Base-by-base conservation (phyloP, 2,329 filamentous ascomycete species). In the Talaromyces amestolkiae region DNA sequence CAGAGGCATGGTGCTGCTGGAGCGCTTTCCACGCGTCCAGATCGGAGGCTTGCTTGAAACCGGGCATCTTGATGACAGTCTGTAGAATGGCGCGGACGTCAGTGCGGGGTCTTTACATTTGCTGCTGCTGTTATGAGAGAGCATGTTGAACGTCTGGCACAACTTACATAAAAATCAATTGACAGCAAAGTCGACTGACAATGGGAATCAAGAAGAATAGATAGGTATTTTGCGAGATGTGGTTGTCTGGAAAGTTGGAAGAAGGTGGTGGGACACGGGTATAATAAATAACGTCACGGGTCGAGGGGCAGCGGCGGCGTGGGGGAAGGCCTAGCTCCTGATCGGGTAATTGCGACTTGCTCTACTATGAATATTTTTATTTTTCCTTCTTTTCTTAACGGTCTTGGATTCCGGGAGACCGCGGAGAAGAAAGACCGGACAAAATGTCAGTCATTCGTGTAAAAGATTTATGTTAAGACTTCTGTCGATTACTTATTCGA, bases 1-100 rank as follows among this genome's bases (percentile, higher is more conserved):
- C 87, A 69, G 85, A 86, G 80, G 91, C 89, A 82, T 96, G 93
- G 82, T 98, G 93, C 75, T 91, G 86, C 82, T 96, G 91, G 76
- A 99, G 92, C 77, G 91, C 87, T 78, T 90, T 86, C 94, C 95
- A 99, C 76, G 92, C 89, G 73, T 88, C 84, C 72, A 97, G 89
- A 69, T 92, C 90, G 77, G 89, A 93, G 72, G 94, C 90, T 83
- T 96, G 93, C 72, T 91, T 72, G 68, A 78, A 78, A 71, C 72
- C 73, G 67, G 76, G 72, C 76, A 78, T 78, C 64, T 68, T 76
- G 64, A 59, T 22, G 47, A 33, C 49, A 53, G 33, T 53, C 49
- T 53, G 33, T 37, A 37, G 33, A n/a, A 7, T 24, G n/a, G 33
- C 27, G 11, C n/a, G 31, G 39, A 47, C 43, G 69, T 76, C 65